phyloP scores from a whole-genome alignment of 2,329 filamentous ascomycete genomes.

The Colletotrichum simmondsii region DNA sequence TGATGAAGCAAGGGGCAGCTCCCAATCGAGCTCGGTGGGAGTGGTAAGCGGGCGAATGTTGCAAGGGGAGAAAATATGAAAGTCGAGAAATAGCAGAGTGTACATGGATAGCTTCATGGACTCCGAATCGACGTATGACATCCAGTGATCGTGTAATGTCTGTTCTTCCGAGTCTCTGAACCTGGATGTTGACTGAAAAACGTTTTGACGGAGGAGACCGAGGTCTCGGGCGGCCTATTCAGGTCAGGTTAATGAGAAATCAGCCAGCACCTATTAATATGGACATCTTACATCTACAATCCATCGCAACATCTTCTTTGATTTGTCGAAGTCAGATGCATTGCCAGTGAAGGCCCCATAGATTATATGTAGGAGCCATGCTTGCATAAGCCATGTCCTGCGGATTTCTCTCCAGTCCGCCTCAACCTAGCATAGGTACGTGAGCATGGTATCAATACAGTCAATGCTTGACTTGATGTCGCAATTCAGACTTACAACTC shows the following conservation, averaged over 20 bases:
- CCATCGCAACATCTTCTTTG: constrained; percentile 41
- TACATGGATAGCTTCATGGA: constrained; percentile 45
- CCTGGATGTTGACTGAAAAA: constrained; percentile 36
- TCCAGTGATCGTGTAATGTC: constrained; percentile 39
- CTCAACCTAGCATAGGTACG: constrained; percentile 36
- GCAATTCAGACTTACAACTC: constrained; percentile 9
- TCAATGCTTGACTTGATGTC: too few relatives aligned
- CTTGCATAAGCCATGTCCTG: constrained; percentile 41
- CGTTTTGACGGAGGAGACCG: constrained; percentile 40
- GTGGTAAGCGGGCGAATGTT: constrained; percentile 43
- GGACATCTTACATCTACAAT: constrained; percentile 40
- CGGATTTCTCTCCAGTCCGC: constrained; percentile 38
- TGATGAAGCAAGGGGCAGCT: constrained; percentile 41
- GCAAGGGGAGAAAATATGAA: constrained; percentile 42
- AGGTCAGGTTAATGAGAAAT: not conserved
- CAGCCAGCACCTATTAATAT: not conserved
- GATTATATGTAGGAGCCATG: constrained; percentile 43
- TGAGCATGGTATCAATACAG: not conserved
- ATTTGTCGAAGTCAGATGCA: constrained; percentile 37
- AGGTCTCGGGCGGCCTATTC: constrained; percentile 39
- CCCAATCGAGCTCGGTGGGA: constrained; percentile 46
- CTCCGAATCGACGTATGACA: constrained; percentile 41
- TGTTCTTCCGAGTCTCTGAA: constrained; percentile 63
- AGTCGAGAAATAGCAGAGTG: constrained; percentile 43
- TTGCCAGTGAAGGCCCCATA: constrained; percentile 44